Conservation (phyloP, 129 eudicot genomes). For the Centrapalus pauciflorus region DNA sequence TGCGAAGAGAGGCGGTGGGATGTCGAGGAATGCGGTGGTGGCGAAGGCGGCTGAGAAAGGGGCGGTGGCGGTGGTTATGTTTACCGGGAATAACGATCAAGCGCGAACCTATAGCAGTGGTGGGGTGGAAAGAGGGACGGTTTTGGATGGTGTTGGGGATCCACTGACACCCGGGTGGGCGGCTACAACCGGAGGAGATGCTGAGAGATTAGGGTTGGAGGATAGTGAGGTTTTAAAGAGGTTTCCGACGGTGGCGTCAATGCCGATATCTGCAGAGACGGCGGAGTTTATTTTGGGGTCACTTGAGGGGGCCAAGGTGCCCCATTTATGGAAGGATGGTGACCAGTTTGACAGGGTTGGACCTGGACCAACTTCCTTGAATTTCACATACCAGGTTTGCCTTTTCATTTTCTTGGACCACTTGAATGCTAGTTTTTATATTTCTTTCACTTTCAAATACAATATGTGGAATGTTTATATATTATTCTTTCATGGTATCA, state of each 20-base stretch:
- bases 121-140: conserved; percentile 95
- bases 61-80: conserved; percentile 74
- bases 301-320: conserved; percentile 53
- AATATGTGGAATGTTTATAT: conserved; percentile 7
- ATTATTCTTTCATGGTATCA: neutral
- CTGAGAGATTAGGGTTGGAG: conserved; percentile 40
- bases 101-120: conserved; percentile 1
- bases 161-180: conserved; percentile 88
- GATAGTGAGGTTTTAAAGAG: conserved; percentile 39
- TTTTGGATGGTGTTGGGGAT: conserved; percentile 82
- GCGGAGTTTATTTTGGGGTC: conserved; percentile 58
- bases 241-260: conserved; percentile 64
- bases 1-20: conserved; percentile 57
- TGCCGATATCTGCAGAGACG: conserved; percentile 62
- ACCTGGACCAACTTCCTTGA: conserved; percentile 76
- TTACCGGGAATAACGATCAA: conserved; percentile 40
- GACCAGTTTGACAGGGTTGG: conserved; percentile 48
- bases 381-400: conserved; percentile 62
- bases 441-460: conserved; percentile 14
- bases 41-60: conserved; percentile 71
- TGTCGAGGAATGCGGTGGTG: conserved; percentile 63
- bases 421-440: conserved; percentile 1
- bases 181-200: conserved; percentile 31
- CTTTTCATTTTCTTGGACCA: conserved; percentile 11
- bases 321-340: conserved; percentile 22